Evolutionary conservation across 441 rosid genomes (phyloP).

Genomic region (Gossypium laxum): DNA sequence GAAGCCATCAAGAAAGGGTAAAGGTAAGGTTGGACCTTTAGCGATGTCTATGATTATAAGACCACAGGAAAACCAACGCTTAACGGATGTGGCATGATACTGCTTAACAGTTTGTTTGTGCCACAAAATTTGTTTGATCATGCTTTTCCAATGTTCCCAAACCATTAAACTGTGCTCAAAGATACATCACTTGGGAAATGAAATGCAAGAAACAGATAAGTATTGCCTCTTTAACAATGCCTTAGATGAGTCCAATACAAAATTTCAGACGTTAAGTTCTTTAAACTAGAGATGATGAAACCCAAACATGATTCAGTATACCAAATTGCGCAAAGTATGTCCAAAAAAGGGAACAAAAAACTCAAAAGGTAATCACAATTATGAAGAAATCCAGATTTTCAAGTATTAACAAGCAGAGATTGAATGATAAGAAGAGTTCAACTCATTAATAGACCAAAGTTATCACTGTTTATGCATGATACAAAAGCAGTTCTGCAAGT

Average conservation of each 20-base stretch:
- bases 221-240: neutral
- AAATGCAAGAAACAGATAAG: neutral
- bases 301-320: neutral
- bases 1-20: conserved; percentile 17
- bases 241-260: neutral
- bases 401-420: neutral
- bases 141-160: conserved; percentile 1
- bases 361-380: neutral
- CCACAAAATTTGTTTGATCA: neutral
- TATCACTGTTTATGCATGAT: neutral
- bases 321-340: neutral
- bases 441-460: neutral
- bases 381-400: neutral
- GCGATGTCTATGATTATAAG: neutral
- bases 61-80: neutral
- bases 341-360: neutral
- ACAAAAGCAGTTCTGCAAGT: conserved; percentile 4
- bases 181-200: neutral
- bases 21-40: neutral
- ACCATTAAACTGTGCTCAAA: neutral
- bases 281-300: neutral
- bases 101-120: neutral
- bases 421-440: neutral
- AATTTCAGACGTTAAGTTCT: neutral
- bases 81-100: neutral